These are phyloP conservation scores for Ciborinia camelliae DNA, from an alignment of 2,329 filamentous ascomycete genomes.

Conservation along the genomic window DNA sequence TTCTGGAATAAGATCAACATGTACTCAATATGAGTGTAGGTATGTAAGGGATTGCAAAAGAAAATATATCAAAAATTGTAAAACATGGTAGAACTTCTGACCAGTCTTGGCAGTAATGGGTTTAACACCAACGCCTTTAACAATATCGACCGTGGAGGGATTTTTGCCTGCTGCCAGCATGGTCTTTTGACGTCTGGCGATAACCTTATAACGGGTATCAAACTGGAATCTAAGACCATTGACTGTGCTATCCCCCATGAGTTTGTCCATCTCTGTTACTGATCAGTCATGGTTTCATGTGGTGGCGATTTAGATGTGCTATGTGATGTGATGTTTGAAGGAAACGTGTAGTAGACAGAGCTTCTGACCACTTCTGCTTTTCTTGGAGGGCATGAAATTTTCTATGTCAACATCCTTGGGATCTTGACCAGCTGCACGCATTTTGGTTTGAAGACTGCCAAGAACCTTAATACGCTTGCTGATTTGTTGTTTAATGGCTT, in stretches of 20 bases:
- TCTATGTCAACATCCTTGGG: slow-evolving; percentile 38
- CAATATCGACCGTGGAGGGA: not conserved
- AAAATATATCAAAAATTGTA: not conserved
- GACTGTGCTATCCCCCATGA: slow-evolving; percentile 25
- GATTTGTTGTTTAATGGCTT: slow-evolving; percentile 30
- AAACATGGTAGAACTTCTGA: slow-evolving; percentile 1
- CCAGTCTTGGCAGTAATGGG: slow-evolving; percentile 9
- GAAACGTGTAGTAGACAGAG: not conserved
- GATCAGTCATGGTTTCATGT: not conserved
- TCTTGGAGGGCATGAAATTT: slow-evolving; percentile 14
- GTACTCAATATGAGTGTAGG: not conserved
- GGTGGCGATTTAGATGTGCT: not conserved
- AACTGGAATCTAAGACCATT: slow-evolving; percentile 29
- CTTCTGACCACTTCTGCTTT: slow-evolving; percentile 16
- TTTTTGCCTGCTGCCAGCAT: slow-evolving; percentile 45
- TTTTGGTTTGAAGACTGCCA: slow-evolving; percentile 47
- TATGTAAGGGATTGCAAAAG: not conserved
- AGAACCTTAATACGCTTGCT: slow-evolving; percentile 46
- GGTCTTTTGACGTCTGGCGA: slow-evolving; percentile 48
- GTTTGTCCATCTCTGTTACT: slow-evolving; percentile 13
- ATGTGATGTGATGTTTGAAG: not conserved
- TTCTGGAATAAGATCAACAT: slow-evolving; percentile 21
- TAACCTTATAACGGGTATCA: slow-evolving; percentile 44
- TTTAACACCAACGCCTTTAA: too few relatives aligned
- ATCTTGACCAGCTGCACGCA: slow-evolving; percentile 44